Percentiles rank a stretch among this genome's conserved stretches.
Conservation (phyloP, 495 filamentous ascomycete species). For the Tuber umbilicatum region DNA sequence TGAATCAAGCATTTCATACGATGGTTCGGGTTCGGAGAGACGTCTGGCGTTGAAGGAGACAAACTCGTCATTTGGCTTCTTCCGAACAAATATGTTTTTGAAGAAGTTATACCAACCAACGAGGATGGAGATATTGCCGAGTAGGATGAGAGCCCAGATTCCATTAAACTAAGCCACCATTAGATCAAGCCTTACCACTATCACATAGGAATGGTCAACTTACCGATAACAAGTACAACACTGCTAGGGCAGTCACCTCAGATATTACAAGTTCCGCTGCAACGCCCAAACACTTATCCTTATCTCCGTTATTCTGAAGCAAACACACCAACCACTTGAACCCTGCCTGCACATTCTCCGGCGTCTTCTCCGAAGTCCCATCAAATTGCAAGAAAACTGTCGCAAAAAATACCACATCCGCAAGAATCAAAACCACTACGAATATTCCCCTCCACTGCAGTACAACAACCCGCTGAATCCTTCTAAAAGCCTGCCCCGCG, state of each 20-base stretch:
- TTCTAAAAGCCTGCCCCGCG: constrained; percentile 78
- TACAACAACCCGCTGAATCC: constrained; percentile 76
- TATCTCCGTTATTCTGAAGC: constrained; percentile 52
- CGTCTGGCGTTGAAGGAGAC: constrained; percentile 75
- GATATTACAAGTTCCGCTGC: constrained; percentile 58
- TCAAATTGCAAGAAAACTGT: constrained; percentile 84
- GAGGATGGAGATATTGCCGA: constrained; percentile 75
- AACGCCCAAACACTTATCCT: constrained; percentile 55
- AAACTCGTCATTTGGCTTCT: constrained; percentile 58
- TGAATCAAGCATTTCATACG: constrained; percentile 71
- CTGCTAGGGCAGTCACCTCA: constrained; percentile 70
- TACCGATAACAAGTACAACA: constrained; percentile 74
- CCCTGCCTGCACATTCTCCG: constrained; percentile 48
- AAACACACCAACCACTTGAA: constrained; percentile 66
- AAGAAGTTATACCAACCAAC: constrained; percentile 71
- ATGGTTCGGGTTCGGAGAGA: constrained; percentile 57
- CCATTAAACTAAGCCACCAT: constrained; percentile 60
- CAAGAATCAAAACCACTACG: constrained; percentile 78
- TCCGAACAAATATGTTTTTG: constrained; percentile 44
- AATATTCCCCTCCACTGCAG: constrained; percentile 90
- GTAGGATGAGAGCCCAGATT: constrained; percentile 73
- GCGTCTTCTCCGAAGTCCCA: constrained; percentile 54
- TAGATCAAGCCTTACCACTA: constrained; percentile 24
- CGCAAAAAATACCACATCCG: constrained; percentile 85
- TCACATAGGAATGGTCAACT: constrained; percentile 35